A percentile compares a stretch with the other conserved stretches of the same genome.
Evolutionary conservation across 2,329 filamentous ascomycete species (phyloP).

Genomic region (Rhinocladiella similis): DNA sequence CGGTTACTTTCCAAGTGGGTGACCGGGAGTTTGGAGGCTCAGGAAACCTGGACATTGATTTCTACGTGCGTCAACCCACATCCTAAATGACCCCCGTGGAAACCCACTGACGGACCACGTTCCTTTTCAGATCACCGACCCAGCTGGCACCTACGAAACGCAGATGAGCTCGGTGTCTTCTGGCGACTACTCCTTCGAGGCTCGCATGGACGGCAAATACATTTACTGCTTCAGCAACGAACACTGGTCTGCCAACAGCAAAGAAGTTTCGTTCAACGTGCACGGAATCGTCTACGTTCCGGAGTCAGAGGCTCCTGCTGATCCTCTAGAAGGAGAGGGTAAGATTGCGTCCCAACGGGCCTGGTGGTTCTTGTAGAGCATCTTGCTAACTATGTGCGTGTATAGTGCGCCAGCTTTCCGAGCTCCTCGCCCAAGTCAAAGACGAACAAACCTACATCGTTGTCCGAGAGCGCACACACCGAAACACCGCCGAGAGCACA

Average conservation of each 20-base stretch:
- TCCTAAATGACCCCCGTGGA: neutral
- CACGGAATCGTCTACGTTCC: conserved; percentile 97
- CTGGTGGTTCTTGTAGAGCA: neutral
- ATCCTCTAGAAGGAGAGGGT: conserved; percentile 91
- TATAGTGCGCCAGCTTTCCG: conserved; percentile 76
- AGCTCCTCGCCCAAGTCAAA: conserved; percentile 87
- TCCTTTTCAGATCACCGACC: conserved; percentile 69
- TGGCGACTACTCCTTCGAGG: conserved; percentile 90
- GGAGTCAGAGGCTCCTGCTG: conserved; percentile 77
- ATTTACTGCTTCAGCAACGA: conserved; percentile 99
- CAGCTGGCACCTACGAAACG: conserved; percentile 71
- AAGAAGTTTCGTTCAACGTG: conserved; percentile 99
- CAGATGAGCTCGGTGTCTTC: conserved; percentile 80
- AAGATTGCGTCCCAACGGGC: conserved; percentile 32
- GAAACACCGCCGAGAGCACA: conserved; percentile 98
- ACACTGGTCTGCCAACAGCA: conserved; percentile 92
- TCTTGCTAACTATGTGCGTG: too few species aligned
- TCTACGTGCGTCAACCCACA: conserved; percentile 70
- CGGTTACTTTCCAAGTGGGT: conserved; percentile 95
- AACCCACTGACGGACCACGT: conserved; percentile 4
- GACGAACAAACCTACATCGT: conserved; percentile 98
- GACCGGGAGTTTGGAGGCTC: conserved; percentile 94
- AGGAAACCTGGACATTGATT: conserved; percentile 94
- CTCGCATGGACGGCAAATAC: conserved; percentile 82
- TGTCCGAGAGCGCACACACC: conserved; percentile 88